A percentile compares a stretch with the other conserved stretches of the same genome.
These are phyloP conservation scores for Penicillium coffeae DNA, from an alignment of 495 filamentous ascomycete species.

Conservation along the genomic window DNA sequence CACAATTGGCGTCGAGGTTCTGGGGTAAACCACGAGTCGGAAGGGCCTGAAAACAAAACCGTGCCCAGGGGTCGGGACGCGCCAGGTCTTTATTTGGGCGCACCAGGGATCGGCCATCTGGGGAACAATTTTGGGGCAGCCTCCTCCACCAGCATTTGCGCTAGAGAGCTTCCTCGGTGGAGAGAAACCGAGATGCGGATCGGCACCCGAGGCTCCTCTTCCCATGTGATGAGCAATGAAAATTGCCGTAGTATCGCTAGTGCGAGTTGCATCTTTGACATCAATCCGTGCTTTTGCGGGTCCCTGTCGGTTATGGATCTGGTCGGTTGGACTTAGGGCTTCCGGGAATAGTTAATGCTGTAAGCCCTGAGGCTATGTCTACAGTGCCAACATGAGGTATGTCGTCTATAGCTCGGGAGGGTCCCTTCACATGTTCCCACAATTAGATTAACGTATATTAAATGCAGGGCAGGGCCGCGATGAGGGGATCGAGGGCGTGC, in stretches of 20 bases:
- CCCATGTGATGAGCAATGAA: background rate
- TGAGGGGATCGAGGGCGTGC: background rate
- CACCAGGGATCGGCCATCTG: conserved; percentile 14
- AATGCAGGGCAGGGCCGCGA: background rate
- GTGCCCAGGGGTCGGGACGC: conserved; percentile 3
- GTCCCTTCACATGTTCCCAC: background rate
- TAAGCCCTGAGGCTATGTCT: background rate
- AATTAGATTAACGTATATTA: background rate
- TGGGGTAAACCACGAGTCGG: conserved; percentile 15
- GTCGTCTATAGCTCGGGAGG: background rate
- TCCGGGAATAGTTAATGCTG: background rate
- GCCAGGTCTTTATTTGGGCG: conserved; percentile 24
- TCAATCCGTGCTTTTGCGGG: background rate
- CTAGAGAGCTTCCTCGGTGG: background rate
- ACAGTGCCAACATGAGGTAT: background rate
- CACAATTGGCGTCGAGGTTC: conserved; percentile 20
- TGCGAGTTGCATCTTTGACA: background rate
- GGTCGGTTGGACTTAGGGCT: background rate
- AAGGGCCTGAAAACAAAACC: conserved; percentile 10
- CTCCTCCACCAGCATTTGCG: conserved; percentile 3
- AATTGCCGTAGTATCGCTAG: background rate
- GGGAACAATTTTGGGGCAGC: conserved; percentile 14
- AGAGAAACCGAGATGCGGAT: conserved; percentile 6
- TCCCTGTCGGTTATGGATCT: background rate
- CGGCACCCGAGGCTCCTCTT: conserved; percentile 5